Evolutionary conservation across 768 basidiomycete species (phyloP).

Genomic region (Russula olivacea): DNA sequence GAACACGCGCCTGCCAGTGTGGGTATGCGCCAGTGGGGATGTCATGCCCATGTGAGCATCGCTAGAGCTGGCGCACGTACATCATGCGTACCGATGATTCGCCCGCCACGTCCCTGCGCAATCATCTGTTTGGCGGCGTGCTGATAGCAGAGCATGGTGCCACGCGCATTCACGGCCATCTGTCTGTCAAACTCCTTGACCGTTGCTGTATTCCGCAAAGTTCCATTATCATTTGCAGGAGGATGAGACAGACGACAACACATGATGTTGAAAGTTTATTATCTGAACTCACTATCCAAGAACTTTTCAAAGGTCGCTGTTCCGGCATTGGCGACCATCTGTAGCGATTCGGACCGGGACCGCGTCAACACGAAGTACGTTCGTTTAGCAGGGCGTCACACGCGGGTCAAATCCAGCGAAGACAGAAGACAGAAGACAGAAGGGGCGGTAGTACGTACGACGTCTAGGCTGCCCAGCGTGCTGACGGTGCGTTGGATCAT

Average conservation of each 20-base stretch:
- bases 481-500: conserved; percentile 12
- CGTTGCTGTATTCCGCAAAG: background rate
- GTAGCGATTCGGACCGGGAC: no score
- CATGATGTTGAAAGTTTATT: no score
- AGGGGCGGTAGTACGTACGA: conserved; percentile 6
- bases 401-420: background rate
- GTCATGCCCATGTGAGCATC: background rate
- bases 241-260: background rate
- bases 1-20: conserved; percentile 15
- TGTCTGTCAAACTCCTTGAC: conserved; percentile 9
- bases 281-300: conserved; percentile 5
- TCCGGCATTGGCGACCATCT: conserved; percentile 25
- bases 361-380: background rate
- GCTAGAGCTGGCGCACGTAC: background rate
- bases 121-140: conserved; percentile 26
- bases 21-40: no score
- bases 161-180: conserved; percentile 12
- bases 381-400: background rate
- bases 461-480: conserved; percentile 17
- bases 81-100: conserved; percentile 17
- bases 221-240: background rate
- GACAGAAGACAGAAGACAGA: background rate
- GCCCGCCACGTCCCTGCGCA: conserved; percentile 19
- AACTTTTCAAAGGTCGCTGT: background rate
- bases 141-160: conserved; percentile 28